These are phyloP conservation scores for Agapanthus africanus DNA, from an alignment of 106 monocot species.

Conservation along the genomic window DNA sequence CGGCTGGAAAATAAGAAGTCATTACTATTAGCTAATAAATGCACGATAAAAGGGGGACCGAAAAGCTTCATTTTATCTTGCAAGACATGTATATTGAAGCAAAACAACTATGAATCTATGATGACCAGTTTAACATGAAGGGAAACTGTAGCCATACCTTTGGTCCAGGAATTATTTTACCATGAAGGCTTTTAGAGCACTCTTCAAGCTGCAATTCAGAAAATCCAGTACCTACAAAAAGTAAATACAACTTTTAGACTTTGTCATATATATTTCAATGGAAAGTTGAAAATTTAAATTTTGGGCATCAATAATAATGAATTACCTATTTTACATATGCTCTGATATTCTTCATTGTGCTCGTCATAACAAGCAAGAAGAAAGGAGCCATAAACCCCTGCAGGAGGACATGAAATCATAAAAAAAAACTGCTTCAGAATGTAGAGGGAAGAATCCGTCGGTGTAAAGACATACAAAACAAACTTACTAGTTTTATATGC, in stretches of 20 bases:
- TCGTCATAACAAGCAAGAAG: slow-evolving; percentile 99
- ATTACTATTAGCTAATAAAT: no score
- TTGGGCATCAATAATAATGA: neutral
- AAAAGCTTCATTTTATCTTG: no score
- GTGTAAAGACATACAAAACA: neutral
- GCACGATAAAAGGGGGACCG: no score
- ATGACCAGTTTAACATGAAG: neutral
- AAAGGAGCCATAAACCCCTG: slow-evolving; percentile 95
- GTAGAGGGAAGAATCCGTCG: neutral
- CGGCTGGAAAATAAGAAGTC: slow-evolving; percentile 48
- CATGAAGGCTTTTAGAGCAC: slow-evolving; percentile 65
- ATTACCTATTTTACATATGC: slow-evolving; percentile 90
- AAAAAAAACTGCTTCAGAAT: neutral
- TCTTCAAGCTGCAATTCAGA: slow-evolving; percentile 87
- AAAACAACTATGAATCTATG: no score
- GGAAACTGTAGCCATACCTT: slow-evolving; percentile 42
- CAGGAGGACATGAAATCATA: slow-evolving; percentile 5
- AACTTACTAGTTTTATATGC: neutral
- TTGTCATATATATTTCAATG: neutral
- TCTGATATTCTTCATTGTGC: slow-evolving; percentile 94
- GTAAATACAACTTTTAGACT: neutral
- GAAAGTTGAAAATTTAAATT: neutral
- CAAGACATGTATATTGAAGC: no score
- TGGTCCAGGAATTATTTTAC: slow-evolving; percentile 69
- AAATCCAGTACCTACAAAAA: slow-evolving; percentile 82